These are phyloP conservation scores for Atkinsonella texensis DNA, from an alignment of 2,329 filamentous ascomycete genomes.

Conservation along the genomic window DNA sequence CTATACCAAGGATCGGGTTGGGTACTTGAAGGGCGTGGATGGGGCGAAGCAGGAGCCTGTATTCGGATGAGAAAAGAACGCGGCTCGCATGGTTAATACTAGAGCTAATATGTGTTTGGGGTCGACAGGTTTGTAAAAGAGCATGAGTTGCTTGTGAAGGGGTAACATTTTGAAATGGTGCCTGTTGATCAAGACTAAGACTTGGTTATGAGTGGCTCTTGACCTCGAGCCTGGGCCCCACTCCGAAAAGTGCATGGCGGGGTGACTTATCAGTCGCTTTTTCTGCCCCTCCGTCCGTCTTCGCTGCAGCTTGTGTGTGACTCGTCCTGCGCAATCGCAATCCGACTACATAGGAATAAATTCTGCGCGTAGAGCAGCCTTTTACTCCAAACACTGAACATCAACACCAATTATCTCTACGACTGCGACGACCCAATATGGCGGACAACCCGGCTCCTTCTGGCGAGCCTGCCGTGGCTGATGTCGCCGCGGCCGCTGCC, in stretches of 20 bases:
- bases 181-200: too few relatives aligned
- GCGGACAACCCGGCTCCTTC: conserved; percentile 20
- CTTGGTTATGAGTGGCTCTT: too few relatives aligned
- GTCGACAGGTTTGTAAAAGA: not conserved
- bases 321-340: not conserved
- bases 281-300: conserved; percentile 5
- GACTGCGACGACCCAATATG: conserved; percentile 13
- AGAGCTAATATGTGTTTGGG: not conserved
- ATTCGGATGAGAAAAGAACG: conserved; percentile 1
- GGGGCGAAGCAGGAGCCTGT: conserved; percentile 13
- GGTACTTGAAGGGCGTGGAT: conserved; percentile 27
- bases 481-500: conserved; percentile 44
- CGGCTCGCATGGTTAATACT: not conserved
- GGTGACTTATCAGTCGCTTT: conserved; percentile 1
- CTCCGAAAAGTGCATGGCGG: conserved; percentile 2
- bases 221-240: not conserved
- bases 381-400: not conserved
- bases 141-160: too few relatives aligned
- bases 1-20: conserved; percentile 36
- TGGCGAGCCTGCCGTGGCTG: conserved; percentile 30
- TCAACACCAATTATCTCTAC: not conserved
- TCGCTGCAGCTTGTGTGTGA: not conserved
- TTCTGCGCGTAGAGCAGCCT: not conserved
- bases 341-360: not conserved
- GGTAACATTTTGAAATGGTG: too few relatives aligned